phyloP scores from a whole-genome alignment of 2,329 filamentous ascomycete genomes.

The Talaromyces amestolkiae region DNA sequence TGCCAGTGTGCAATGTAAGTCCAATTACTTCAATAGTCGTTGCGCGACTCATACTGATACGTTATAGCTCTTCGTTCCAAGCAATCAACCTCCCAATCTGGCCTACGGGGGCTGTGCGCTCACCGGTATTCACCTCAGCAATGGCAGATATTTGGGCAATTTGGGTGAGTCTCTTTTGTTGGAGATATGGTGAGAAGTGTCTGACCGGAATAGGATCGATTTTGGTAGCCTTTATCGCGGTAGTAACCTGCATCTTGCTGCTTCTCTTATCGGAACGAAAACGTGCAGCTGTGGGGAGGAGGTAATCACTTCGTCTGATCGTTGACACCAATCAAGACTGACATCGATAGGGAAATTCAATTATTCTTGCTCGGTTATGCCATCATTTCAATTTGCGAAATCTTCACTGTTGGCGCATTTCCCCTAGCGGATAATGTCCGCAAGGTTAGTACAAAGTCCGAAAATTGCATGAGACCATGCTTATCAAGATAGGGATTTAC shows the following conservation, averaged over 20 bases:
- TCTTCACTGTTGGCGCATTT: constrained; percentile 91
- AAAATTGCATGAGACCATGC: neutral
- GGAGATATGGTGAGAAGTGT: neutral
- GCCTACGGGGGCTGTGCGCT: constrained; percentile 70
- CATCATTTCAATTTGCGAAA: constrained; percentile 87
- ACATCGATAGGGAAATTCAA: constrained; percentile 83
- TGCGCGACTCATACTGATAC: neutral
- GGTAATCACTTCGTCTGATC: constrained; percentile 53
- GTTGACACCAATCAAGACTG: neutral
- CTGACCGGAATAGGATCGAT: constrained; percentile 67
- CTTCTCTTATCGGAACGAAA: constrained; percentile 82
- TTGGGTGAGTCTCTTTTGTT: constrained; percentile 58
- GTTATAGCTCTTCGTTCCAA: constrained; percentile 61
- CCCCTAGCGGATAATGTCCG: constrained; percentile 69
- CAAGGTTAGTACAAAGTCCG: constrained; percentile 53
- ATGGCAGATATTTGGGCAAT: constrained; percentile 70
- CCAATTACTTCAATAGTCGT: neutral
- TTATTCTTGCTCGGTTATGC: constrained; percentile 84
- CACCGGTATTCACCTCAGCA: constrained; percentile 69
- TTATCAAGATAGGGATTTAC: constrained; percentile 68
- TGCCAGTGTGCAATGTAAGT: constrained; percentile 82
- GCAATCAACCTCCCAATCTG: constrained; percentile 58
- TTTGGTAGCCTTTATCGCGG: constrained; percentile 73
- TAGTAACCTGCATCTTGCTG: constrained; percentile 64
- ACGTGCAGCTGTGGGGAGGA: constrained; percentile 87